Conservation (phyloP, 495 filamentous ascomycete genomes). For the Choiromyces venosus region DNA sequence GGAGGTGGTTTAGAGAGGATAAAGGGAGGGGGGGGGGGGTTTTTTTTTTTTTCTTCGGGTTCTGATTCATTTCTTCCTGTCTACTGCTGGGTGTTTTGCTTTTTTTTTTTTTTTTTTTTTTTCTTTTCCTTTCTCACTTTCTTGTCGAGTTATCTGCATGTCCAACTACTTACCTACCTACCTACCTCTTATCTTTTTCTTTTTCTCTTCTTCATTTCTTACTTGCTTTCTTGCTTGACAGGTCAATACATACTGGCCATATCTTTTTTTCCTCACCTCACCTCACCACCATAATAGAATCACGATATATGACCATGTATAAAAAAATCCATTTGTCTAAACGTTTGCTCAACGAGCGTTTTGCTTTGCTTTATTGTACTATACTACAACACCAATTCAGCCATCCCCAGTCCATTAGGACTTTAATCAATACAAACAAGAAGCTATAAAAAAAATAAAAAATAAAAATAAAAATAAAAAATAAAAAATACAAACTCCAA, state of each 20-base stretch:
- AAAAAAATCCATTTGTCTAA: too few species aligned
- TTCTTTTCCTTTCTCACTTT: conserved; percentile 7
- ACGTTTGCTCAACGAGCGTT: background rate
- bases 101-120: background rate
- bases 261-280: background rate
- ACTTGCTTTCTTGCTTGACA: background rate
- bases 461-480: conserved; percentile 5
- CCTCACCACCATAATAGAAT: background rate
- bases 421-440: background rate
- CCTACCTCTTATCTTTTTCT: background rate
- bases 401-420: background rate
- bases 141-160: background rate
- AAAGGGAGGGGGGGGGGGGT: background rate
- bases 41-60: background rate
- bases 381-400: background rate
- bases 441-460: conserved; percentile 9
- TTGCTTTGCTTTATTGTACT: background rate
- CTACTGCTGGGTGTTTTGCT: background rate
- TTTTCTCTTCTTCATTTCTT: too few species aligned
- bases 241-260: background rate
- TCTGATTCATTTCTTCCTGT: background rate
- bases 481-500: conserved; percentile 20
- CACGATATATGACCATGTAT: background rate
- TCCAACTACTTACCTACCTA: background rate
- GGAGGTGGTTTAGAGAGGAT: background rate